Evolutionary conservation across 495 filamentous ascomycete species (phyloP).

Genomic region (Xylaria scruposa): DNA sequence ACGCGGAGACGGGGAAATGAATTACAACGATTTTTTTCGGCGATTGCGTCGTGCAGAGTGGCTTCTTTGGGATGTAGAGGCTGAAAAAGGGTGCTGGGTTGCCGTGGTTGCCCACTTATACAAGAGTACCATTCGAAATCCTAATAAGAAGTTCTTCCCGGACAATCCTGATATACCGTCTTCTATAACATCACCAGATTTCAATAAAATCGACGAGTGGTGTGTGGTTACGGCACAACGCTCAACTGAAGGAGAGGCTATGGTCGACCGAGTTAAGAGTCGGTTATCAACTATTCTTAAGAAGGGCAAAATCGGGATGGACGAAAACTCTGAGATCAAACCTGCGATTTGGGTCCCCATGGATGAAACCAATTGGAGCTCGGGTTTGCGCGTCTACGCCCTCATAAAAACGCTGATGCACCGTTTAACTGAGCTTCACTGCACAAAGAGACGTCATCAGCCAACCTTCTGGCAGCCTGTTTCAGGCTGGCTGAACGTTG

Average conservation of each 20-base stretch:
- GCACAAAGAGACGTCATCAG: not conserved
- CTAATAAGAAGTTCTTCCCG: constrained; percentile 2
- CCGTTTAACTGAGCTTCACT: constrained; percentile 17
- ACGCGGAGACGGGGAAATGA: not conserved
- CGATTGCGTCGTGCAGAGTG: constrained; percentile 22
- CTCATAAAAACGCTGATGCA: constrained; percentile 25
- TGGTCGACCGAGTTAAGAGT: constrained; percentile 14
- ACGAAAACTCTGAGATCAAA: not conserved
- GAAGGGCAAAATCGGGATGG: constrained; percentile 8
- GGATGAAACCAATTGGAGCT: constrained; percentile 17
- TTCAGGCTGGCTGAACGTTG: constrained; percentile 21
- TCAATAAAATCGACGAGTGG: constrained; percentile 15
- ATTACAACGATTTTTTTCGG: constrained; percentile 25
- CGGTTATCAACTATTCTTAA: not conserved
- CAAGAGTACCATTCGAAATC: not conserved
- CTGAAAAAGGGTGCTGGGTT: constrained; percentile 20
- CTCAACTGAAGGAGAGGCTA: constrained; percentile 4
- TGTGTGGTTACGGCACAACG: constrained; percentile 17
- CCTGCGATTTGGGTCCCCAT: constrained; percentile 14
- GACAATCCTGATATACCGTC: not conserved
- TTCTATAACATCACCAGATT: not conserved
- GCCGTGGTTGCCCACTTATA: constrained; percentile 20
- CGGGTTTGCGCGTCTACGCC: constrained; percentile 11
- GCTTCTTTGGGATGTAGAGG: constrained; percentile 24
- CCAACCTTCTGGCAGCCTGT: constrained; percentile 12